These are phyloP conservation scores for Gillenia trifoliata DNA, from an alignment of 306 rosid genomes.

Conservation along the genomic window DNA sequence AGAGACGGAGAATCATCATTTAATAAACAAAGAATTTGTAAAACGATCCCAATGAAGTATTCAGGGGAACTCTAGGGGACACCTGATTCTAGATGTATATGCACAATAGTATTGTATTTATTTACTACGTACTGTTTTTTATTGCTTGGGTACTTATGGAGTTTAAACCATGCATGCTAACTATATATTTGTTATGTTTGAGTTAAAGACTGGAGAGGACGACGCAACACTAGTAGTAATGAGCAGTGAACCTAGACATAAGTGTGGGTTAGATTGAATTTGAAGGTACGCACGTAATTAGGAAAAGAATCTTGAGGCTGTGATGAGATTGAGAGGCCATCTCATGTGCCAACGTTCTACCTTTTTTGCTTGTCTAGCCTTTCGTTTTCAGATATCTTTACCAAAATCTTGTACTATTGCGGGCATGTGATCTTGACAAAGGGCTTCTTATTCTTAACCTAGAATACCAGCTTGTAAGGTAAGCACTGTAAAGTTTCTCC, in stretches of 20 bases:
- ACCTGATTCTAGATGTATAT: neutral
- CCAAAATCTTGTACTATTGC: neutral
- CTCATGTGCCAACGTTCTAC: neutral
- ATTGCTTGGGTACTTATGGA: neutral
- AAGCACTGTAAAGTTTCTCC: neutral
- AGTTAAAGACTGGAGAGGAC: neutral
- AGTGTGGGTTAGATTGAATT: neutral
- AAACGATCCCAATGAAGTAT: slow-evolving; percentile 18
- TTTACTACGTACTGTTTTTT: neutral
- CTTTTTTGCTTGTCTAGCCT: neutral
- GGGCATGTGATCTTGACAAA: neutral
- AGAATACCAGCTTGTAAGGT: neutral
- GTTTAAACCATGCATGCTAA: neutral
- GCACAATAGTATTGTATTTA: neutral
- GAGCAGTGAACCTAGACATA: slow-evolving; percentile 14
- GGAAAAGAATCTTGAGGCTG: neutral
- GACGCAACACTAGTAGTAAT: neutral
- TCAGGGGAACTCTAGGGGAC: slow-evolving; percentile 33
- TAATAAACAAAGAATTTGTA: neutral
- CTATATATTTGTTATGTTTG: neutral
- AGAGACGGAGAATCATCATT: neutral
- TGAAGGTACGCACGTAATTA: neutral
- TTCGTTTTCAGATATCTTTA: slow-evolving; percentile 7
- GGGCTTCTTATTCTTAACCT: neutral
- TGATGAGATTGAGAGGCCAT: neutral